Evolutionary conservation across 2,329 filamentous ascomycete genomes (phyloP).

Genomic region (Talaromyces sp.): DNA sequence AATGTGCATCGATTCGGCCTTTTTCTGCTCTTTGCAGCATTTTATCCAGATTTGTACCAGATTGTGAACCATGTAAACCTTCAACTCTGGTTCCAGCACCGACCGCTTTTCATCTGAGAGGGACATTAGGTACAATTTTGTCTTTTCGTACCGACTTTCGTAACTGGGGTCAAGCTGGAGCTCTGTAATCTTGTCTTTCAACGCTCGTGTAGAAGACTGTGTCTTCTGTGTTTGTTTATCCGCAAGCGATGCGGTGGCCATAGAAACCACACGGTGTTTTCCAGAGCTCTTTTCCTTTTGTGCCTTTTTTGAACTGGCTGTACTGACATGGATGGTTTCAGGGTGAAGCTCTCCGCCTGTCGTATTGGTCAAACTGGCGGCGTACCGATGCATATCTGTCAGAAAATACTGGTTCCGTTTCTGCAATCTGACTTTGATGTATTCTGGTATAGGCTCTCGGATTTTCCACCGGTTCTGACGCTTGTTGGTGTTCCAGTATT

Average conservation of each 20-base stretch:
- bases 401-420: conserved; percentile 58
- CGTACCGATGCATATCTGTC: conserved; percentile 64
- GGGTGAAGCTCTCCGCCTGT: conserved; percentile 60
- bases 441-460: not conserved
- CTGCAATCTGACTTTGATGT: not conserved
- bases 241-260: not conserved
- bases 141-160: conserved; percentile 44
- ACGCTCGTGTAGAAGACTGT: not conserved
- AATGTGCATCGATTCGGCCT: not conserved
- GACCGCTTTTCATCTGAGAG: conserved; percentile 34
- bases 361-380: conserved; percentile 64
- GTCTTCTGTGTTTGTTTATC: not conserved
- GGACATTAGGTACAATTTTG: conserved; percentile 44
- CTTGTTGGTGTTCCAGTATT: conserved; percentile 26
- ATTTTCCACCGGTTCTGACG: conserved; percentile 3
- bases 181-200: not conserved
- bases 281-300: not conserved
- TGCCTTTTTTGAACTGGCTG: not conserved
- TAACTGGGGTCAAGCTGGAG: not conserved
- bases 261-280: not conserved
- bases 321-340: conserved; percentile 48
- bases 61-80: conserved; percentile 25
- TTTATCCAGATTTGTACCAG: conserved; percentile 18
- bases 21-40: conserved; percentile 7
- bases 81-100: conserved; percentile 42